Evolutionary conservation across 2,329 filamentous ascomycete species (phyloP).

Genomic region (Cladosporium cucumerinum): DNA sequence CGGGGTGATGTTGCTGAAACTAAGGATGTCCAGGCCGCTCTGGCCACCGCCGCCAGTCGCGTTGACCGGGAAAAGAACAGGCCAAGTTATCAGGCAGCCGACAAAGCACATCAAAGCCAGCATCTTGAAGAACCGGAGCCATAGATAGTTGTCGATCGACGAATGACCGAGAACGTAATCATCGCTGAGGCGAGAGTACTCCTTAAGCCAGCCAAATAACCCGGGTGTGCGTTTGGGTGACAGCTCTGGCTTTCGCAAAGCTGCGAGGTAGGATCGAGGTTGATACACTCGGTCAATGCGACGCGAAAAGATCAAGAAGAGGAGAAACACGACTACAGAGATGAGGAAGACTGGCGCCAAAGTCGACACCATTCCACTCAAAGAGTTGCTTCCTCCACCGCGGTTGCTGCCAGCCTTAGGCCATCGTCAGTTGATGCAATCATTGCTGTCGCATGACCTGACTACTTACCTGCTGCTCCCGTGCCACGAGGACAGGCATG

Average conservation of each 20-base stretch:
- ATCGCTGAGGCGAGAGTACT: conserved; percentile 41
- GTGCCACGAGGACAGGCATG: not conserved
- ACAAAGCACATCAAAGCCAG: conserved; percentile 41
- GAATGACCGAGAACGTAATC: conserved; percentile 44
- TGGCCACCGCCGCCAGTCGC: conserved; percentile 32
- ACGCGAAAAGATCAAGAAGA: conserved; percentile 47
- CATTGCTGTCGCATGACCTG: not conserved
- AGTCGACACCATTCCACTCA: conserved; percentile 49
- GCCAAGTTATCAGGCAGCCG: conserved; percentile 45
- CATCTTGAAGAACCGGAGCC: conserved; percentile 47
- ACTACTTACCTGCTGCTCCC: not conserved
- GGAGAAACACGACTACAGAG: conserved; percentile 41
- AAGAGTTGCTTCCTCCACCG: conserved; percentile 44
- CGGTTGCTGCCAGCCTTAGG: conserved; percentile 16
- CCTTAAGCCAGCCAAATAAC: conserved; percentile 52
- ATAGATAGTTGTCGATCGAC: conserved; percentile 48
- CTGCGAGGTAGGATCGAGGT: conserved; percentile 29
- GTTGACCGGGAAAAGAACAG: conserved; percentile 47
- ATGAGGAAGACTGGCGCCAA: conserved; percentile 46
- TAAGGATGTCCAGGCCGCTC: conserved; percentile 29
- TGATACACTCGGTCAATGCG: conserved; percentile 41
- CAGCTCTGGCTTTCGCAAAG: conserved; percentile 39
- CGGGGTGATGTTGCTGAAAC: conserved; percentile 38
- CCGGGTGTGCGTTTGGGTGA: conserved; percentile 45
- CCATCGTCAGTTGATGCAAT: not conserved